A percentile compares a stretch with the other conserved stretches of the same genome.
Evolutionary conservation across 176 grass and related monocot genomes (phyloP).

Genomic region (Areca catechu): DNA sequence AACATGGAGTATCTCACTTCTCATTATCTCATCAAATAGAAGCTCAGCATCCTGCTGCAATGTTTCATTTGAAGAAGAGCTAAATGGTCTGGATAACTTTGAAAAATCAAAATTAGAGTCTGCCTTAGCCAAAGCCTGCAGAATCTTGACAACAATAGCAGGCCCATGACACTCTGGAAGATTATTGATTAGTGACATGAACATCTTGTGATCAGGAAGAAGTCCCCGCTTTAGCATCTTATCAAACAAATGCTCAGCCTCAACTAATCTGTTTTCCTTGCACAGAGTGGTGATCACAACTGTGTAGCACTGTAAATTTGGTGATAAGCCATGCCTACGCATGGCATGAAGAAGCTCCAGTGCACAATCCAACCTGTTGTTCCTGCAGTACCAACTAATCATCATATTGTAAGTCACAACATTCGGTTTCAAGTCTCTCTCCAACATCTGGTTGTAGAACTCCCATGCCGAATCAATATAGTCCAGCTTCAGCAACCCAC

Average conservation of each 20-base stretch:
- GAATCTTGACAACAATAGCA: conserved; percentile 13
- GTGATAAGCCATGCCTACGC: neutral
- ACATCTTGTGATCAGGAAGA: conserved; percentile 12
- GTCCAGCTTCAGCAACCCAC: conserved; percentile 6
- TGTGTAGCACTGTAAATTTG: conserved; percentile 14
- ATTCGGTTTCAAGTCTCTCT: conserved; percentile 4
- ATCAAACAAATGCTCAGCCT: conserved; percentile 19
- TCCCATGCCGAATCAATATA: conserved; percentile 9
- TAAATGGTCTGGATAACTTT: neutral
- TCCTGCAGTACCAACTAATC: conserved; percentile 26
- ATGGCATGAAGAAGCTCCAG: conserved; percentile 10
- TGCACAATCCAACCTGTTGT: conserved; percentile 18
- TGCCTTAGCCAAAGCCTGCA: conserved; percentile 16
- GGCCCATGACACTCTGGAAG: conserved; percentile 3
- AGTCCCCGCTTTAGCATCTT: conserved; percentile 11
- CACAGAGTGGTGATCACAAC: conserved; percentile 8
- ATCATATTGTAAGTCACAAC: conserved; percentile 11
- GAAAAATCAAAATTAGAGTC: neutral
- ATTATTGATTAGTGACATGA: conserved; percentile 6
- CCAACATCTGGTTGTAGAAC: conserved; percentile 12
- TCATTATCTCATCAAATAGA: conserved; percentile 24
- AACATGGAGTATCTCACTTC: conserved; percentile 25
- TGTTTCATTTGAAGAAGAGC: conserved; percentile 12
- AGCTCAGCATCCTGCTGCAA: conserved; percentile 16
- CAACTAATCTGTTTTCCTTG: conserved; percentile 11